Base-by-base conservation (phyloP, 2,329 filamentous ascomycete species). In the Colletotrichum sojae region DNA sequence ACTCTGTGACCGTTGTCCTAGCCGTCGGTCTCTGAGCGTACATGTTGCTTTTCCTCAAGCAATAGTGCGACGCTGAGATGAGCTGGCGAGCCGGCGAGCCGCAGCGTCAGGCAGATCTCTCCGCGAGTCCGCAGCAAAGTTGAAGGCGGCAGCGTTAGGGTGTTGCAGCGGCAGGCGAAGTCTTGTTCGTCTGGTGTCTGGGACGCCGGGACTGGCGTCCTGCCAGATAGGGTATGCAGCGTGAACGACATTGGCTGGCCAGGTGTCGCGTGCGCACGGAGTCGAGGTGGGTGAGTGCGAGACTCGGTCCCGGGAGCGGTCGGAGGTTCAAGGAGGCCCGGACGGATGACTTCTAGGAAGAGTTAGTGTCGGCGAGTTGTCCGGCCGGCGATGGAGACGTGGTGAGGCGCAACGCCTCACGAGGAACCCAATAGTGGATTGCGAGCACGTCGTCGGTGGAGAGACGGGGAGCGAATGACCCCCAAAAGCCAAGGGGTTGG, bases 341-440 rank as follows among this genome's bases (percentile, higher is more conserved):
- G 66, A 60, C 25, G 55, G 62, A 18, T 55, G 18, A 27, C 20
- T 51, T 36, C 66, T 66, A 39, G 62, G 51, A 66, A 31, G 13
- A 60, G 66, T 54, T 69, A 69, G 66, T 55, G 62, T 68, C 67
- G 67, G 63, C 40, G 53, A 58, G 63, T 52, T 70, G 67, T 67
- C 67, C 63, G 63, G 57, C 54, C 57, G 53, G 56, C 22, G 63
- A 57, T 52, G 67, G 57, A 49, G 43, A 54, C 59, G 16, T 3
- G 8, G 48, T 18, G 18, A 55, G 8, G 51, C 18, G 62, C 25
- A 27, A 48, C 56, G 52, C 45, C 56, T 61, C 66, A 60, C 36
- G 55, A 48, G 55, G 56, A 25, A 49, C 39, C n/a, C 22, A 54
- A 36, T 1, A 36, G 31, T 36, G 31, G 31, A 36, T 36, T 36